Evolutionary conservation across 768 basidiomycete genomes (phyloP).

Genomic region (Rhodotorula sphaerocarpa): DNA sequence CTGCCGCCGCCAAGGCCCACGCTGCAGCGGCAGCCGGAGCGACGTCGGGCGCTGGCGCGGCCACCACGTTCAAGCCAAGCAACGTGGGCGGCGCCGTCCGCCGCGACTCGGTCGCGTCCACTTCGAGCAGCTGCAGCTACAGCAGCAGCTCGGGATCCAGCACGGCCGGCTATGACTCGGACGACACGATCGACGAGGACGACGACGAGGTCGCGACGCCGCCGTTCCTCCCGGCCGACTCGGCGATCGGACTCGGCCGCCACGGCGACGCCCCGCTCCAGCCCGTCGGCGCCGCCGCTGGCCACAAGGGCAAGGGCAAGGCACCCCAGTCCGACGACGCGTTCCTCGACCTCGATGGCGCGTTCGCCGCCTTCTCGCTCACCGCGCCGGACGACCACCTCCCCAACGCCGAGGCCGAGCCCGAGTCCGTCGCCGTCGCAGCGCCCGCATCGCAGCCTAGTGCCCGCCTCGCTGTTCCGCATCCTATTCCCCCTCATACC

Average conservation of each 20-base stretch:
- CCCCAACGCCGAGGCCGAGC: not conserved
- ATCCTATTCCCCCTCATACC: not conserved
- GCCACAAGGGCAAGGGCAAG: slow-evolving; percentile 5
- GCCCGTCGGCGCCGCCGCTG: not conserved
- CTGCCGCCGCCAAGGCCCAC: too few species aligned
- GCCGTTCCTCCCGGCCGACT: not conserved
- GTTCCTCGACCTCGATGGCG: not conserved
- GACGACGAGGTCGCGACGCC: slow-evolving; percentile 10
- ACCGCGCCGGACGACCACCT: not conserved
- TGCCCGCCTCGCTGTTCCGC: not conserved
- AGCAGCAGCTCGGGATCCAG: not conserved
- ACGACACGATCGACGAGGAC: not conserved
- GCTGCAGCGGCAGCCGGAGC: too few species aligned
- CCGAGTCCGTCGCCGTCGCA: not conserved
- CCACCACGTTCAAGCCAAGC: not conserved
- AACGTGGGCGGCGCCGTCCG: not conserved
- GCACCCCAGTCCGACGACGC: not conserved
- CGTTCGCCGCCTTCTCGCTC: not conserved
- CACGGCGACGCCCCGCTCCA: too few species aligned
- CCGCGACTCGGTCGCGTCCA: slow-evolving; percentile 4
- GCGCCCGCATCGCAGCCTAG: not conserved
- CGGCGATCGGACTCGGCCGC: not conserved
- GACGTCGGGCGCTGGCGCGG: not conserved
- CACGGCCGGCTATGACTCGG: not conserved
- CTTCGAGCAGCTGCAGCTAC: not conserved